These are phyloP conservation scores for Collybia nuda DNA, from an alignment of 768 basidiomycete species.

Conservation along the genomic window DNA sequence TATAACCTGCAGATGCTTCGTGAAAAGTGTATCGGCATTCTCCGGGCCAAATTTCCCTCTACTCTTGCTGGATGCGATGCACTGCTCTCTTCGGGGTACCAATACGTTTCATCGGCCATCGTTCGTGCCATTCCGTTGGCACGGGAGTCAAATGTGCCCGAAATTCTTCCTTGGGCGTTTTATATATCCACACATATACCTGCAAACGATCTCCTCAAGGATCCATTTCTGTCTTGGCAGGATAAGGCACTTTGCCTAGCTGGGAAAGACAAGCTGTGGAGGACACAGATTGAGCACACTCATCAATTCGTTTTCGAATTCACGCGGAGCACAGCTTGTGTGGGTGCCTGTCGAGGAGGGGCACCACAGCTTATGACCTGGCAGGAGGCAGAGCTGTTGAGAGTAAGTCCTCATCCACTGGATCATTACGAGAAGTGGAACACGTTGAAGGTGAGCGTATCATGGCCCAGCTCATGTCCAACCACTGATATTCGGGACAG, in stretches of 20 bases:
- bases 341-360: conserved; percentile 22
- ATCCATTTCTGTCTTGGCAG: conserved; percentile 35
- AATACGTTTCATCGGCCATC: conserved; percentile 35
- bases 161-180: conserved; percentile 44
- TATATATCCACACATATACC: conserved; percentile 42
- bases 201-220: conserved; percentile 30
- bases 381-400: conserved; percentile 29
- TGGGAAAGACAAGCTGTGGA: conserved; percentile 38
- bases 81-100: conserved; percentile 32
- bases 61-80: conserved; percentile 37
- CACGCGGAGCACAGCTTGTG: conserved; percentile 26
- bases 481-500: not conserved
- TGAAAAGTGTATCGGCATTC: conserved; percentile 36
- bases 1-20: conserved; percentile 37
- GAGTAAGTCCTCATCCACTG: conserved; percentile 36
- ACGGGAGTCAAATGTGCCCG: conserved; percentile 36
- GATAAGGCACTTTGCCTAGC: conserved; percentile 42
- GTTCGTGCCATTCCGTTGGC: conserved; percentile 42
- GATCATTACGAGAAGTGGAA: conserved; percentile 35
- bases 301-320: conserved; percentile 38
- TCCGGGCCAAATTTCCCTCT: conserved; percentile 40
- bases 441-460: conserved; percentile 19
- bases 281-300: conserved; percentile 34
- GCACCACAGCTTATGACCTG: conserved; percentile 23
- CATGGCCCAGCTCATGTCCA: too few relatives aligned